Conservation (phyloP, 2,329 filamentous ascomycete species). For the Ophiosphaerella narmari region DNA sequence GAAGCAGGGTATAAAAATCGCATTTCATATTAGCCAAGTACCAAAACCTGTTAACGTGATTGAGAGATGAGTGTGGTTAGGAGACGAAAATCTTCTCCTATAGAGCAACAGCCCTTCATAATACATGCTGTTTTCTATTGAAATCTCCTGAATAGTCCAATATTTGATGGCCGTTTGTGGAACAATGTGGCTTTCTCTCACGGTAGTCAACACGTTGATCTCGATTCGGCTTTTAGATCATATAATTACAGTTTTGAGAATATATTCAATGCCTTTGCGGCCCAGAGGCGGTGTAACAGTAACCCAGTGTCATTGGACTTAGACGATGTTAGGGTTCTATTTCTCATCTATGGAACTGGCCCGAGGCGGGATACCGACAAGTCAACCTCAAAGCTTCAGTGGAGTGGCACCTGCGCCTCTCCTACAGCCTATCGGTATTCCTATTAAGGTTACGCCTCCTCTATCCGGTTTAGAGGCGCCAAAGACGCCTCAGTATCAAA, state of each 20-base stretch:
- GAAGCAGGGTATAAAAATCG: conserved; percentile 6
- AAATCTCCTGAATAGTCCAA: conserved; percentile 12
- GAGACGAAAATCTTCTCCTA: neutral
- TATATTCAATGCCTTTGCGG: neutral
- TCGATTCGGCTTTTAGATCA: neutral
- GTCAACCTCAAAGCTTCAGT: no score
- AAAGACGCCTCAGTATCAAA: no score
- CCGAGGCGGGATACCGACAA: no score
- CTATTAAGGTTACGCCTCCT: no score
- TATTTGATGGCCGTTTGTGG: conserved; percentile 9
- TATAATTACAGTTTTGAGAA: neutral
- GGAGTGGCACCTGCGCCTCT: no score
- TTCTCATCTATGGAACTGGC: no score
- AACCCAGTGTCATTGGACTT: neutral
- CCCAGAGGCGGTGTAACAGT: no score
- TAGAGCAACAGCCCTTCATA: conserved; percentile 8
- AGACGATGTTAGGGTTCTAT: no score
- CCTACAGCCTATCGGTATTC: no score
- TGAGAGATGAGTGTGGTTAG: conserved; percentile 4
- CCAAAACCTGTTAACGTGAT: conserved; percentile 4
- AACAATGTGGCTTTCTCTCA: conserved; percentile 11
- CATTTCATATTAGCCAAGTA: conserved; percentile 3
- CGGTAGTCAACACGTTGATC: neutral
- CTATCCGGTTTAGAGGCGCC: no score
- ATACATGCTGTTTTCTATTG: conserved; percentile 8